Conservation (phyloP, 202 grass and related monocot species). For the Hordeum pubiflorum region DNA sequence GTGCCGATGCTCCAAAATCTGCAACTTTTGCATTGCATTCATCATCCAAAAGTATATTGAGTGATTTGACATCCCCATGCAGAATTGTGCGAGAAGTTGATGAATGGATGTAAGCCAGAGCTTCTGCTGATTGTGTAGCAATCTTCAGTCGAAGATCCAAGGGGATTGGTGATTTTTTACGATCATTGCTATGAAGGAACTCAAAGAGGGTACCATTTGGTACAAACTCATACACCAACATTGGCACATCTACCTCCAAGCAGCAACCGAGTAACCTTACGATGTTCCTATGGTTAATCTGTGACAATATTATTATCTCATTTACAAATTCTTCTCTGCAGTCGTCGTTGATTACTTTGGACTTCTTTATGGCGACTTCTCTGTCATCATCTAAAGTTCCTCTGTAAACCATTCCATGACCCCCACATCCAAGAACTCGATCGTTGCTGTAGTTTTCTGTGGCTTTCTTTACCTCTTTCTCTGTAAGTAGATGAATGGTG, state of each 20-base stretch:
- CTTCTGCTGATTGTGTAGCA: constrained; percentile 21
- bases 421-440: constrained; percentile 39
- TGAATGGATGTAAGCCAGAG: constrained; percentile 38
- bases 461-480: no score
- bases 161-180: neutral
- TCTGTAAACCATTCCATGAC: constrained; percentile 49
- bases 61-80: constrained; percentile 54
- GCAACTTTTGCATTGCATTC: constrained; percentile 38
- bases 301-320: constrained; percentile 60
- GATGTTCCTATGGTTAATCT: constrained; percentile 53
- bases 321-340: constrained; percentile 53
- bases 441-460: constrained; percentile 29
- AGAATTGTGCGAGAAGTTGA: constrained; percentile 42
- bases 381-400: constrained; percentile 28
- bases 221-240: constrained; percentile 64
- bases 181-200: constrained; percentile 33
- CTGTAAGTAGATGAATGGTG: constrained; percentile 9
- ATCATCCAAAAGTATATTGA: constrained; percentile 48
- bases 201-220: constrained; percentile 43
- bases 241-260: constrained; percentile 46
- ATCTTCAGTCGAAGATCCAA: constrained; percentile 45
- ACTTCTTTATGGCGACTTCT: constrained; percentile 59
- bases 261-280: constrained; percentile 52
- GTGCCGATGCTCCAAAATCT: constrained; percentile 45
- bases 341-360: constrained; percentile 31